phyloP scores from a whole-genome alignment of 208 protist species.

The Crithidia acanthocephali region DNA sequence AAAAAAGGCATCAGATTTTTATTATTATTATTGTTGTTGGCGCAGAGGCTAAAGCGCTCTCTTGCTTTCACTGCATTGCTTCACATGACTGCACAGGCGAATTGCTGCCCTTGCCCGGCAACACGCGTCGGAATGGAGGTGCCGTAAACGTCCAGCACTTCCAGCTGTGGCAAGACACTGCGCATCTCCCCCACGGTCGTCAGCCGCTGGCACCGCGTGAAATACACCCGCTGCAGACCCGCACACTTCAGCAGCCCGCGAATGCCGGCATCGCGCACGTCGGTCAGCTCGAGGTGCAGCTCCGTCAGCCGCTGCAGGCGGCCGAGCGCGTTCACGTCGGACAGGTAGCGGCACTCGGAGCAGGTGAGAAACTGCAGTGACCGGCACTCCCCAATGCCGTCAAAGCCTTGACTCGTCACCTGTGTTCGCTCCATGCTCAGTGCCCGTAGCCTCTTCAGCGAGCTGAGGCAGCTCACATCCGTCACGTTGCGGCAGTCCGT shows the following conservation, averaged over 20 bases:
- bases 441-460: conserved; percentile 41
- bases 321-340: conserved; percentile 61
- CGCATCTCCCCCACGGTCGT: conserved; percentile 53
- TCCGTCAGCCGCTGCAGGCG: conserved; percentile 47
- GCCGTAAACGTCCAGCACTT: conserved; percentile 81
- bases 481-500: conserved; percentile 59
- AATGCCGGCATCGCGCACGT: conserved; percentile 56
- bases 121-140: conserved; percentile 68
- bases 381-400: conserved; percentile 51
- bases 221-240: conserved; percentile 55
- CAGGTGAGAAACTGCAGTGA: conserved; percentile 52
- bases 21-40: too few relatives aligned
- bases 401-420: conserved; percentile 63
- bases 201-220: conserved; percentile 67
- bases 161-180: conserved; percentile 45
- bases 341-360: conserved; percentile 69
- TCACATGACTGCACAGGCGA: conserved; percentile 70
- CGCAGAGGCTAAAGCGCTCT: too few relatives aligned
- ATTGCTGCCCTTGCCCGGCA: conserved; percentile 50
- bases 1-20: too few relatives aligned
- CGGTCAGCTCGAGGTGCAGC: conserved; percentile 63
- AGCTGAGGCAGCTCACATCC: conserved; percentile 50
- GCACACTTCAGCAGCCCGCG: conserved; percentile 48
- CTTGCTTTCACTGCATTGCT: too few relatives aligned
- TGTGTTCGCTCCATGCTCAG: conserved; percentile 60